Conservation (phyloP, 306 rosid species). For the Fagus crenata region DNA sequence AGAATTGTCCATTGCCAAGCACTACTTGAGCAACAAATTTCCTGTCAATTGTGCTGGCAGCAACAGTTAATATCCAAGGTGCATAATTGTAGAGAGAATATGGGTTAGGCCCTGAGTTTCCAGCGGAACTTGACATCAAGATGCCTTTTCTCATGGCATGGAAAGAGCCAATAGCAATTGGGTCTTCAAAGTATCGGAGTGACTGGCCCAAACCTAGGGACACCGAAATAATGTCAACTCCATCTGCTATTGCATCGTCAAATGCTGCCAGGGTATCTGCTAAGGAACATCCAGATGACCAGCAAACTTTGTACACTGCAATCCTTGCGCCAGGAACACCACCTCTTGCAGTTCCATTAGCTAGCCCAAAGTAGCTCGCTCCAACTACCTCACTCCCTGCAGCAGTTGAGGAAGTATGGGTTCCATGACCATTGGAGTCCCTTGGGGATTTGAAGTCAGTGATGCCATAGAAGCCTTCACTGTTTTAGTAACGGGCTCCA, state of each 20-base stretch:
- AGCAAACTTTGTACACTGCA: slow-evolving; percentile 38
- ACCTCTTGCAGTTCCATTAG: slow-evolving; percentile 34
- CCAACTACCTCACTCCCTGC: slow-evolving; percentile 34
- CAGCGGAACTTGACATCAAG: slow-evolving; percentile 34
- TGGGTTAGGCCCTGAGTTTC: slow-evolving; percentile 32
- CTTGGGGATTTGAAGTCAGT: slow-evolving; percentile 38
- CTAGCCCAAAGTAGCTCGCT: slow-evolving; percentile 36
- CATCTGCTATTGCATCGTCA: slow-evolving; percentile 42
- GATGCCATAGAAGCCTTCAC: not conserved
- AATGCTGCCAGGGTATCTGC: slow-evolving; percentile 35
- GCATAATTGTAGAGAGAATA: slow-evolving; percentile 21
- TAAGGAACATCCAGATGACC: slow-evolving; percentile 15
- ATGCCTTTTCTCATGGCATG: slow-evolving; percentile 38
- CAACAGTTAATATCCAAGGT: slow-evolving; percentile 41
- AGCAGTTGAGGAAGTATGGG: slow-evolving; percentile 38
- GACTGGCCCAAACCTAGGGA: slow-evolving; percentile 16
- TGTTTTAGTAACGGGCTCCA: slow-evolving; percentile 35
- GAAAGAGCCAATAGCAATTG: slow-evolving; percentile 37
- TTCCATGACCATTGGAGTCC: slow-evolving; percentile 39
- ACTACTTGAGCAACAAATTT: slow-evolving; percentile 28
- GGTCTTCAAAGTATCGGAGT: slow-evolving; percentile 11
- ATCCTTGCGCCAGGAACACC: slow-evolving; percentile 38
- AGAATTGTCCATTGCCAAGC: slow-evolving; percentile 34
- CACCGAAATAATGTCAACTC: slow-evolving; percentile 34
- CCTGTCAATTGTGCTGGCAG: slow-evolving; percentile 38